A percentile compares a stretch with the other conserved stretches of the same genome.
Conservation (phyloP, 345 rosid species). For the Corchorus olitorius region DNA sequence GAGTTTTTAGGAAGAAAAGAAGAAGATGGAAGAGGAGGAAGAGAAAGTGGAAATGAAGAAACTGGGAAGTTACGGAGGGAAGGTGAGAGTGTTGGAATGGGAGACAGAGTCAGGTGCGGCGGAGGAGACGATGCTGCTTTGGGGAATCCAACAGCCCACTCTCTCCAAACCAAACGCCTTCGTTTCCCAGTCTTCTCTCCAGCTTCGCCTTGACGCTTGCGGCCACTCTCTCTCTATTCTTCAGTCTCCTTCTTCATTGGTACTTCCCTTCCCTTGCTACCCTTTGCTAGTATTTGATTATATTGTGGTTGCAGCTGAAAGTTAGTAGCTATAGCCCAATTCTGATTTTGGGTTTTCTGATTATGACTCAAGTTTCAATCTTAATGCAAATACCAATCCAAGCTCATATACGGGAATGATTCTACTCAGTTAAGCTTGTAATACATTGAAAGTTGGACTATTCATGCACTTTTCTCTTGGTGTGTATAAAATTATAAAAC, state of each 20-base stretch:
- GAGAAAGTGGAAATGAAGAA: conserved; percentile 9
- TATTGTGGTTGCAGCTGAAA: not conserved
- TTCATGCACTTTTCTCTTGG: not conserved
- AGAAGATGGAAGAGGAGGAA: not conserved
- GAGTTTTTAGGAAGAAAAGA: not conserved
- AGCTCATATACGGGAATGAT: not conserved
- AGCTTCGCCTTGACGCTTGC: conserved; percentile 79
- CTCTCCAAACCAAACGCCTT: conserved; percentile 68
- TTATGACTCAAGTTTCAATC: not conserved
- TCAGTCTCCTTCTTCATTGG: conserved; percentile 94
- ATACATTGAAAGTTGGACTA: not conserved
- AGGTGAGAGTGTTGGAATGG: conserved; percentile 49
- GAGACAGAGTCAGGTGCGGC: conserved; percentile 66
- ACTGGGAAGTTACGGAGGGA: conserved; percentile 65
- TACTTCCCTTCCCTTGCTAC: conserved; percentile 5
- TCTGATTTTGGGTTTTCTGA: not conserved
- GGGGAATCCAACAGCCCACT: conserved; percentile 93
- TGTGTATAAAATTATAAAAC: not conserved
- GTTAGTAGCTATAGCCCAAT: not conserved
- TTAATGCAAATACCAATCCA: not conserved
- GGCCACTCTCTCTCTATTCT: conserved; percentile 78
- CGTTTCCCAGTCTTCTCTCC: conserved; percentile 80
- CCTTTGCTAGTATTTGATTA: not conserved
- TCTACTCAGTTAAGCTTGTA: not conserved
- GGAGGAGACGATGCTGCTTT: conserved; percentile 81